These are phyloP conservation scores for Sphagnum magellanicum DNA, from an alignment of 228 moss, liverwort and hornwort species.

Conservation along the genomic window DNA sequence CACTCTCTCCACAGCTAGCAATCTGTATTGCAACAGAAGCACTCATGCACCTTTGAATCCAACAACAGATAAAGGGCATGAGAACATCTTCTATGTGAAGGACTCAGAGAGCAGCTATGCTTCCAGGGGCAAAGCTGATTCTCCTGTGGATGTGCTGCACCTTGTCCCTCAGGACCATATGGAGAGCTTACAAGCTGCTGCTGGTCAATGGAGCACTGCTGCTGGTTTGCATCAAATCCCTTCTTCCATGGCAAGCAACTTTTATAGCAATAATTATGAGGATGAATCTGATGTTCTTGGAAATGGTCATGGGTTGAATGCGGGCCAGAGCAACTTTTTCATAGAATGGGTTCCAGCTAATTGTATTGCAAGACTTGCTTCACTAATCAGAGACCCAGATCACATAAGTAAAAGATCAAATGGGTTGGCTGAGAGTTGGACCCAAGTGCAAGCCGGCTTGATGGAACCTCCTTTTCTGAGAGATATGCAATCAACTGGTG, in stretches of 20 bases:
- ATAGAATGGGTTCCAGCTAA: too few relatives aligned
- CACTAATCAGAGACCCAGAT: too few relatives aligned
- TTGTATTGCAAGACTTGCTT: too few relatives aligned
- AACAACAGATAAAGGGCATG: neutral
- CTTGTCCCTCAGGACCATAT: neutral
- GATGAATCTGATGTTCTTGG: neutral
- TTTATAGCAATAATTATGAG: neutral
- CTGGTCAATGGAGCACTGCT: neutral
- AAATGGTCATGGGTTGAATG: too few relatives aligned
- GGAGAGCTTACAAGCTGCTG: neutral
- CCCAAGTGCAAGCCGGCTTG: too few relatives aligned
- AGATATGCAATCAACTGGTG: too few relatives aligned
- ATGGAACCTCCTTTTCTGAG: too few relatives aligned
- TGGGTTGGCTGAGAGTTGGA: too few relatives aligned
- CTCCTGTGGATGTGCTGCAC: neutral
- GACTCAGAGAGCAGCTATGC: constrained; percentile 16
- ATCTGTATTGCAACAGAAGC: constrained; percentile 3
- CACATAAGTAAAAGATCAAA: too few relatives aligned
- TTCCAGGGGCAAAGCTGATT: constrained; percentile 5
- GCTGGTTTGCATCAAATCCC: too few relatives aligned
- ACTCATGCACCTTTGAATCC: neutral
- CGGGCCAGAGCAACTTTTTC: too few relatives aligned
- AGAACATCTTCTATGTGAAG: constrained; percentile 1
- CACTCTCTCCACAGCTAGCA: constrained; percentile 4
- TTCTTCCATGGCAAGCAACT: neutral